phyloP scores from a whole-genome alignment of 2,329 filamentous ascomycete species.

The Talaromyces sp. region DNA sequence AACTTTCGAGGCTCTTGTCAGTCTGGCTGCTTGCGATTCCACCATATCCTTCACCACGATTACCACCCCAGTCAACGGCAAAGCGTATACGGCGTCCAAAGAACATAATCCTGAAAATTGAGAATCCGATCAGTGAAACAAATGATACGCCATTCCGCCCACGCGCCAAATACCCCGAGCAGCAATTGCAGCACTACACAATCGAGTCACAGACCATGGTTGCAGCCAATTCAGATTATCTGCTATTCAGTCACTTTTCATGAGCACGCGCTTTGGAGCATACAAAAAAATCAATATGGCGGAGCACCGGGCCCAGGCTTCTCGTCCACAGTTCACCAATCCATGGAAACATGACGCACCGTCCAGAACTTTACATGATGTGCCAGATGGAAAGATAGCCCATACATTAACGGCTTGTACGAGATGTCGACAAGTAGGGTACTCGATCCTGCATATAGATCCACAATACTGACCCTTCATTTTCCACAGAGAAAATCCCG shows the following conservation, averaged over 20 bases:
- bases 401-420: conserved; percentile 53
- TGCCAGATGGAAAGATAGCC: conserved; percentile 41
- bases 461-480: conserved; percentile 2
- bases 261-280: neutral
- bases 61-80: neutral
- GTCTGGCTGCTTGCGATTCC: neutral
- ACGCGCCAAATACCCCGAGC: neutral
- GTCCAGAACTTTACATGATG: conserved; percentile 31
- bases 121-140: neutral
- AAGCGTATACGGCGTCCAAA: neutral
- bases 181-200: neutral
- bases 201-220: conserved; percentile 11
- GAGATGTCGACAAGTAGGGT: conserved; percentile 49
- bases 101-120: neutral
- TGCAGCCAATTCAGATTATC: neutral
- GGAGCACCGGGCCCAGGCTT: conserved; percentile 22
- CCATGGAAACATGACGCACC: conserved; percentile 29
- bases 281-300: conserved; percentile 24
- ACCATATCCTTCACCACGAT: neutral
- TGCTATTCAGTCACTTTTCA: neutral
- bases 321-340: conserved; percentile 28
- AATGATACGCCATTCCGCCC: neutral
- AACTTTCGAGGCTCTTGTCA: conserved; percentile 1
- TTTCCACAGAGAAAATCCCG: conserved; percentile 78
- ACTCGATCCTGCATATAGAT: neutral